Conservation (phyloP, 805 yeast genomes). For the Saccharomycopsis schoenii region DNA sequence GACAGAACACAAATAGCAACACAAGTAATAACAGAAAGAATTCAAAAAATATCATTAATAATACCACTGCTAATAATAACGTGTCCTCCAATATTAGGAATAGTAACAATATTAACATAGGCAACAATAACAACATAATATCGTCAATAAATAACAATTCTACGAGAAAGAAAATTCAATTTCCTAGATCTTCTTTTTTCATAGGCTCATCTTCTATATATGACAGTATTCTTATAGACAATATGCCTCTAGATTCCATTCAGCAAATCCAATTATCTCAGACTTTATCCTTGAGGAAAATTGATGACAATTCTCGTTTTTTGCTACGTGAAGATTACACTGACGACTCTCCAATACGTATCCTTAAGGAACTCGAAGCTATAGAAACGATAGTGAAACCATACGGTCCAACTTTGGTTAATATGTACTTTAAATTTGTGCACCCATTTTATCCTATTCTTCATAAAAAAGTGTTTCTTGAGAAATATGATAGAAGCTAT, state of each 20-base stretch:
- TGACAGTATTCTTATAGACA: constrained; percentile 60
- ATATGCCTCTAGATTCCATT: constrained; percentile 54
- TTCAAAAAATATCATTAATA: background rate
- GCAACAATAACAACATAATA: constrained; percentile 1
- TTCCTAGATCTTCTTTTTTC: constrained; percentile 81
- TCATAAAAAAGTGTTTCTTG: constrained; percentile 85
- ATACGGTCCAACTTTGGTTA: constrained; percentile 73
- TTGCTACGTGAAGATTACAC: constrained; percentile 73
- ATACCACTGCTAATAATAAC: background rate
- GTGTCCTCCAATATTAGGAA: background rate
- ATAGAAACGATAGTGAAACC: constrained; percentile 87
- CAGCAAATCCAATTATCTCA: constrained; percentile 73
- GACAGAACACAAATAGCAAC: constrained; percentile 28
- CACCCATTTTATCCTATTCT: constrained; percentile 90
- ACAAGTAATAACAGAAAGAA: background rate
- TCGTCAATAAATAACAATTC: constrained; percentile 19
- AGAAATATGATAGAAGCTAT: constrained; percentile 83
- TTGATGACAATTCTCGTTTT: constrained; percentile 67
- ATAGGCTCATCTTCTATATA: constrained; percentile 84
- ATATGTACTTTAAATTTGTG: constrained; percentile 71
- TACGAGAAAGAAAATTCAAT: constrained; percentile 45
- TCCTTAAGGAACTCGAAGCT: constrained; percentile 71
- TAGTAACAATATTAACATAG: background rate
- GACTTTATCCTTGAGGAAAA: constrained; percentile 63
- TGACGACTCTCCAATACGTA: constrained; percentile 52